Percentiles rank a stretch among this genome's conserved stretches.
Evolutionary conservation across 2,329 filamentous ascomycete genomes (phyloP).

Genomic region (Lachnellula subtilissima): DNA sequence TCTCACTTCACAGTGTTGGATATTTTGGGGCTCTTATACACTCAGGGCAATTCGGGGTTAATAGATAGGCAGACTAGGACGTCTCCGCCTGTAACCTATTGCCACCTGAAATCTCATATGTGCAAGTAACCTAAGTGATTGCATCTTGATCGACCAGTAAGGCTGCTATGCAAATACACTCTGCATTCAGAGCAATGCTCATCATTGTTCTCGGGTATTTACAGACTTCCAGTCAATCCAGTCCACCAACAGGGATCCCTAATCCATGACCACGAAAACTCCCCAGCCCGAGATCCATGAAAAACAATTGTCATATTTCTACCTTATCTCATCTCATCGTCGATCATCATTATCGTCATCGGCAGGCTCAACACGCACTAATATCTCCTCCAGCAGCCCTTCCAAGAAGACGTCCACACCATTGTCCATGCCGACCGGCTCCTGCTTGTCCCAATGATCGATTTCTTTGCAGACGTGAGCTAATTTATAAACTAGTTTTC

Average conservation of each 20-base stretch:
- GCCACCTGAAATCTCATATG: too few species aligned
- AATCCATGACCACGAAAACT: neutral
- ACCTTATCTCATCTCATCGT: conserved; percentile 13
- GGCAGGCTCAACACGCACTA: conserved; percentile 84
- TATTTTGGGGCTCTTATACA: too few species aligned
- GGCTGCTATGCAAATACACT: neutral
- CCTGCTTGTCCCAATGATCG: conserved; percentile 78
- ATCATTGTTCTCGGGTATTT: neutral
- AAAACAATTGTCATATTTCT: neutral
- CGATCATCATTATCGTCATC: conserved; percentile 36
- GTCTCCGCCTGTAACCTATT: too few species aligned
- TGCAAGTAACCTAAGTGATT: too few species aligned
- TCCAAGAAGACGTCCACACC: conserved; percentile 87
- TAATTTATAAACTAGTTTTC: conserved; percentile 75
- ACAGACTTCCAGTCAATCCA: neutral
- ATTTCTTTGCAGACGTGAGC: conserved; percentile 83
- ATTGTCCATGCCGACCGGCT: conserved; percentile 89
- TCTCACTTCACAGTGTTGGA: too few species aligned
- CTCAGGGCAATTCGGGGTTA: too few species aligned
- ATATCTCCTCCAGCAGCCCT: conserved; percentile 86
- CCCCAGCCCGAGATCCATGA: neutral
- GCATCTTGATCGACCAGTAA: too few species aligned
- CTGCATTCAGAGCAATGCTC: neutral
- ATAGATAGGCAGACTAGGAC: too few species aligned
- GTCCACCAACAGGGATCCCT: neutral